Evolutionary conservation across 2,329 filamentous ascomycete species (phyloP).

Genomic region (Phyllachora maydis): DNA sequence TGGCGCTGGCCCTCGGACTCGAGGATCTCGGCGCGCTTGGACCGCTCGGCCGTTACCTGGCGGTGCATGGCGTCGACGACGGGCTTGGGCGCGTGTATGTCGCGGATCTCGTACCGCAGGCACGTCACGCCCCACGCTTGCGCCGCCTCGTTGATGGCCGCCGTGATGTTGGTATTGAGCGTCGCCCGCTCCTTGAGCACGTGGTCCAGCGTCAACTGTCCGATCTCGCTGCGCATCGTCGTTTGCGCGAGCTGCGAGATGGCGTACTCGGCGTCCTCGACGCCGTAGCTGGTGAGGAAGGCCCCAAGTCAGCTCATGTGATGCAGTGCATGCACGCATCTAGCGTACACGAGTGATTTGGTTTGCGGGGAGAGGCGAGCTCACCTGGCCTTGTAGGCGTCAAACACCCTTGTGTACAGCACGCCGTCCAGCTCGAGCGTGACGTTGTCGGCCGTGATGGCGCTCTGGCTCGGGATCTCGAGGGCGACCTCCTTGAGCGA

Average conservation of each 20-base stretch:
- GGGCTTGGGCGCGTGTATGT: slow-evolving; percentile 86
- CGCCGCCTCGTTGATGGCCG: slow-evolving; percentile 93
- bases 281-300: slow-evolving; percentile 54
- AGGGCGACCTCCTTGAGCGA: slow-evolving; percentile 90
- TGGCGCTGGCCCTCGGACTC: slow-evolving; percentile 95
- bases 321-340: background rate
- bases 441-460: slow-evolving; percentile 96
- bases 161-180: slow-evolving; percentile 96
- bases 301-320: background rate
- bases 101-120: slow-evolving; percentile 90
- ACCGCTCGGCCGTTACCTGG: slow-evolving; percentile 91
- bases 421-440: slow-evolving; percentile 92
- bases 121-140: slow-evolving; percentile 95
- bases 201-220: slow-evolving; percentile 88
- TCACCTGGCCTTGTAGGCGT: slow-evolving; percentile 92
- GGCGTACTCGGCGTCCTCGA: slow-evolving; percentile 96
- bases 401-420: slow-evolving; percentile 86
- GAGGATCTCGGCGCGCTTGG: slow-evolving; percentile 92
- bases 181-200: slow-evolving; percentile 93
- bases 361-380: slow-evolving; percentile 8
- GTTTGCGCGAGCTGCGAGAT: slow-evolving; percentile 96
- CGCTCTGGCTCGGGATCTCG: slow-evolving; percentile 93
- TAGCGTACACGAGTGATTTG: background rate
- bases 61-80: slow-evolving; percentile 97
- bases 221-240: slow-evolving; percentile 97